Evolutionary conservation across 257 asterid species (phyloP), one percentile per base, ranked within the genome.

Genomic region (Coffea canephora): DNA sequence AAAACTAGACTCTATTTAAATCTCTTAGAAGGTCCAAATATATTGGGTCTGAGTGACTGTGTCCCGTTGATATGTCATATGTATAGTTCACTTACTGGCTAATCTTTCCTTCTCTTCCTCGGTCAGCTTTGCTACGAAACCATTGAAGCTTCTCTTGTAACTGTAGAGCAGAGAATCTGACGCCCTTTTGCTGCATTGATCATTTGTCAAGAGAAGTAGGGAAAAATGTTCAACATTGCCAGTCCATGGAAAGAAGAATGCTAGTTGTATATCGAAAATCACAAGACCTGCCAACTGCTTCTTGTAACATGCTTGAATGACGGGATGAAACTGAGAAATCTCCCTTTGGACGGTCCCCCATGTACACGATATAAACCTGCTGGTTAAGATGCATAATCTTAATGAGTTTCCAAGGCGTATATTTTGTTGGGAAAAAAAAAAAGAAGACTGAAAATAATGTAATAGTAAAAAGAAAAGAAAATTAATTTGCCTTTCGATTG

Each of bases 141-240:
- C 92, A 77, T 88, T 91, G 90, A 91, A 89, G 87, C 96, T 91
- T 84, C 89, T 87, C 79, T 69, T 57, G 77, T 81, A 81, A 48
- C 84, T 81, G 64, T 76, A 71, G 46, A 76, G 68, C 34, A 76
- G 57, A 76, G 80, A 78, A 27, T 76, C 80, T 25, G 80, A 72
- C 21, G 77, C 84, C 48, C 81, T 77, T 71, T 84, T 77, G 85
- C 90, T 84, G 85, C 9, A 78, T 74, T 39, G 43, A 39, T 41
- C 74, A 50, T 73, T 55, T 66, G 2, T 27, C n/a, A 41, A 8
- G 27, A 34, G 36, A 25, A 46, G 69, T 54, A 39, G 14, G 39
- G 70, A 25, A 54, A 69, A 46, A 3, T 21, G 21, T 49, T 2
- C 18, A 52, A 50, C 27, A 39, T 39, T 39, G 43, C 31, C 25